Conservation (phyloP, 257 asterid species). For the Handroanthus guayacan region DNA sequence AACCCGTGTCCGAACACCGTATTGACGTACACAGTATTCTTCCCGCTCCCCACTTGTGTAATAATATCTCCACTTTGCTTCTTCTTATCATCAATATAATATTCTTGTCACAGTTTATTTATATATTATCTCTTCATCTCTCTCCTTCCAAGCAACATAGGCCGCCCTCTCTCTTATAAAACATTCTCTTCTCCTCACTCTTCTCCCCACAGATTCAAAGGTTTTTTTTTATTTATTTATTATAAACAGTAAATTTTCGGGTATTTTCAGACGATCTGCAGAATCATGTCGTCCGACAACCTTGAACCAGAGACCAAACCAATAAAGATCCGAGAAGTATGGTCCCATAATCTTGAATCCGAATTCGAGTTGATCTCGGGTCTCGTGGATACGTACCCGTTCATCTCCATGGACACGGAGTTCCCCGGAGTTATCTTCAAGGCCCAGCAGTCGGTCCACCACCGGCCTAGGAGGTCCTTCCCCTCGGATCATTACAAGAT, state of each 20-base stretch:
- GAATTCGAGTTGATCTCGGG: constrained; percentile 57
- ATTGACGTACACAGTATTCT: constrained; percentile 12
- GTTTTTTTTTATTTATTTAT: not conserved
- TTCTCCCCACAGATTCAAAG: not conserved
- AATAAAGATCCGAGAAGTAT: constrained; percentile 64
- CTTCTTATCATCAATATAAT: not conserved
- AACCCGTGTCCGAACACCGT: constrained; percentile 22
- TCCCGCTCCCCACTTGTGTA: constrained; percentile 15
- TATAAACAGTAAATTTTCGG: not conserved
- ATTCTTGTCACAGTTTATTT: not conserved
- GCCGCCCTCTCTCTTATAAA: constrained; percentile 37
- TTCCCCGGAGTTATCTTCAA: constrained; percentile 70
- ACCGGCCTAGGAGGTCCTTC: constrained; percentile 24
- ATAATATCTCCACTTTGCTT: not conserved
- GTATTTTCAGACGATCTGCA: not conserved
- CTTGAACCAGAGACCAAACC: not conserved
- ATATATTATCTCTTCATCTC: not conserved
- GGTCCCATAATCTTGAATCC: constrained; percentile 60
- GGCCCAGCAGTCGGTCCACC: constrained; percentile 16
- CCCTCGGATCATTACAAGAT: constrained; percentile 54
- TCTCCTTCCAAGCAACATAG: constrained; percentile 42
- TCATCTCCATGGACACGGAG: constrained; percentile 76
- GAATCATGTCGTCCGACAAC: constrained; percentile 25
- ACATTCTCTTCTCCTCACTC: not conserved
- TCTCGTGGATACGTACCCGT: constrained; percentile 58